Conservation (phyloP, 768 basidiomycete genomes). For the Suillus americanus region DNA sequence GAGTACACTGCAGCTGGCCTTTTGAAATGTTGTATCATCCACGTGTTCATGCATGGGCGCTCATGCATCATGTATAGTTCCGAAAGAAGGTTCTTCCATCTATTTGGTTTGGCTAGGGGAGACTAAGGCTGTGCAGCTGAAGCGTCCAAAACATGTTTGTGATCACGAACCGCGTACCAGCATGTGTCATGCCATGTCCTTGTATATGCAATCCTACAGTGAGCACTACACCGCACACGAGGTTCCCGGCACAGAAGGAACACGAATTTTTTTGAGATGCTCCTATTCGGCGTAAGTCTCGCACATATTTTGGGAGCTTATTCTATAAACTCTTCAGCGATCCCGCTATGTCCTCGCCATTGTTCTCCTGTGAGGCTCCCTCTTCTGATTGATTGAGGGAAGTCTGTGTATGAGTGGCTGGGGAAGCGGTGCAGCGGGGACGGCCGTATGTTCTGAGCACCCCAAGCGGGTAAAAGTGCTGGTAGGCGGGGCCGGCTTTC, state of each 20-base stretch:
- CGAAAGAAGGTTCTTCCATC: too few species aligned
- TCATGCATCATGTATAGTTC: too few species aligned
- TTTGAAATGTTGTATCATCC: too few species aligned
- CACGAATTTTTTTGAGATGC: conserved; percentile 51
- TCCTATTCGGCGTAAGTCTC: conserved; percentile 43
- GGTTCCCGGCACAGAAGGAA: conserved; percentile 33
- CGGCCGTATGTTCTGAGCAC: conserved; percentile 32
- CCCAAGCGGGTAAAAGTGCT: conserved; percentile 64
- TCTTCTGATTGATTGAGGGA: conserved; percentile 6
- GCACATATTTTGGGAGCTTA: conserved; percentile 43
- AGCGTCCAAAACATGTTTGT: too few species aligned
- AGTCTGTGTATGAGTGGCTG: conserved; percentile 6
- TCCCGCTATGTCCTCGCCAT: conserved; percentile 9
- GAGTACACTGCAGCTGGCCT: too few species aligned
- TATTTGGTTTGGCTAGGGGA: too few species aligned
- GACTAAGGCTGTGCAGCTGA: too few species aligned
- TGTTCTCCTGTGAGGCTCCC: background rate
- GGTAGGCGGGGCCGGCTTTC: conserved; percentile 61
- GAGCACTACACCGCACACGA: conserved; percentile 7
- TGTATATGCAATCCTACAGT: too few species aligned
- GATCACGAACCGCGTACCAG: too few species aligned
- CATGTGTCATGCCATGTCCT: too few species aligned
- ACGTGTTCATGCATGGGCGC: conserved; percentile 16
- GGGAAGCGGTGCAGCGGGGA: conserved; percentile 23
- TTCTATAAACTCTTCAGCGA: conserved; percentile 14